Base-by-base conservation (phyloP, 2,329 filamentous ascomycete species). In the Lecanicillium sp. region DNA sequence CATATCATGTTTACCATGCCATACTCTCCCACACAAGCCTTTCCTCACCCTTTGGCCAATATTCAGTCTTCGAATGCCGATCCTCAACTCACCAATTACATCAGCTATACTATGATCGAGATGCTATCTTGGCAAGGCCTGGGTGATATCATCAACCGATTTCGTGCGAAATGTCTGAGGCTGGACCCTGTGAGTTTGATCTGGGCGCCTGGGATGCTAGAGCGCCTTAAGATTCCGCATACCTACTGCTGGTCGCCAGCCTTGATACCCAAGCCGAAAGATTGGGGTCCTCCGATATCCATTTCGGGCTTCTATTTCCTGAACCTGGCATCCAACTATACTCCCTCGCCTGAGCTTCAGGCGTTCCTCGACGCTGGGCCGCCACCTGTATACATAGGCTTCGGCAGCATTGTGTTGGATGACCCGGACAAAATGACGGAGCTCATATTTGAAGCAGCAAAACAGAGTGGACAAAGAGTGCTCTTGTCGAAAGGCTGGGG, bases 121-220 rank as follows among this genome's bases (percentile, higher is more conserved):
- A 87, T 93, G 79, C 81, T 95, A 74, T 90, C 89, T 11, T 95
- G 89, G 89, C 88, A 95, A 65, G 89, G 89, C 0, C 69, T 95
- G 4, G 90, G 90, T 30, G 90, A 95, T 64, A 73, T 96, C 6
- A 90, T 96, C 61, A 96, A 96, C 60, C 77, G 82, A 11, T 96
- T 95, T 59, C 76, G 90, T 44, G 82, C 84, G 54, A 82, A 83
- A 49, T 78, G 78, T n/a, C 73, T 95, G 1, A 84, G 86, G 20
- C 70, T 96, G 1, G 85, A 93, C 38, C 78, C 85, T 0, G 74
- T 96, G 36, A 89, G 85, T 52, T 70, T 88, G 10, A 83, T 94
- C 42, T 91, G 86, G 77, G 90, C 87, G 3, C 89, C 90, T 8
- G 87, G 86, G 3, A 78, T 95, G 62, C 71, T 93, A 11, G 81